phyloP scores from a whole-genome alignment of 495 filamentous ascomycete species.

The Daldinia decipiens region DNA sequence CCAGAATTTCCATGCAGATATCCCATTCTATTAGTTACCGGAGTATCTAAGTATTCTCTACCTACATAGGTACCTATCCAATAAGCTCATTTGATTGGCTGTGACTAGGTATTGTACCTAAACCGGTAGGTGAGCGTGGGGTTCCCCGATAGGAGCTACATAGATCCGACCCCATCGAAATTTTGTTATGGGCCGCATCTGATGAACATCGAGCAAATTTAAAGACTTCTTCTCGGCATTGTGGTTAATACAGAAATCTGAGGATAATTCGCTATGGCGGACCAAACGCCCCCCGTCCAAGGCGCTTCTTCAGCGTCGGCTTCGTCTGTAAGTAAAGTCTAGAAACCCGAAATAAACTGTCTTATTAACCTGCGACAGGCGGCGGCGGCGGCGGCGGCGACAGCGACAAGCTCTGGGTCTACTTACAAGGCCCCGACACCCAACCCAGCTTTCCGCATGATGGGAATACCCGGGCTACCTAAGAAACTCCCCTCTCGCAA shows the following conservation, averaged over 20 bases:
- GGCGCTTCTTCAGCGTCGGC: slow-evolving; percentile 24
- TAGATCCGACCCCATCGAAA: slow-evolving; percentile 41
- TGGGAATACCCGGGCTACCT: slow-evolving; percentile 83
- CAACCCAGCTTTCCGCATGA: slow-evolving; percentile 78
- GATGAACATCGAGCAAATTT: slow-evolving; percentile 20
- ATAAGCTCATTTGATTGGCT: slow-evolving; percentile 18
- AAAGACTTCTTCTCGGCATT: not conserved
- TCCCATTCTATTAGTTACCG: not conserved
- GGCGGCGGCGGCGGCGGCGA: slow-evolving; percentile 11
- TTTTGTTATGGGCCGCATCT: slow-evolving; percentile 34
- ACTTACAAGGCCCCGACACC: slow-evolving; percentile 60
- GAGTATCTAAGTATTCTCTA: not conserved
- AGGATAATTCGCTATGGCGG: slow-evolving; percentile 32
- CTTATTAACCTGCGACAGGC: slow-evolving; percentile 18
- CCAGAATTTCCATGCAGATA: not conserved
- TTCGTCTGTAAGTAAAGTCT: slow-evolving; percentile 14
- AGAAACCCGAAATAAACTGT: not conserved
- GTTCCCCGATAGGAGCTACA: slow-evolving; percentile 36
- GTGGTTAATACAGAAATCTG: not conserved
- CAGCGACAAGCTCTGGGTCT: slow-evolving; percentile 46
- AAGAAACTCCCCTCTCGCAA: slow-evolving; percentile 93
- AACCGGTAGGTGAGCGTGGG: slow-evolving; percentile 28
- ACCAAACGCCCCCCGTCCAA: slow-evolving; percentile 29
- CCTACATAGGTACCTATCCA: not conserved
- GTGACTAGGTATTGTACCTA: not conserved